These are phyloP conservation scores for Elsinoe batatas DNA, from an alignment of 2,329 filamentous ascomycete genomes.

Conservation along the genomic window DNA sequence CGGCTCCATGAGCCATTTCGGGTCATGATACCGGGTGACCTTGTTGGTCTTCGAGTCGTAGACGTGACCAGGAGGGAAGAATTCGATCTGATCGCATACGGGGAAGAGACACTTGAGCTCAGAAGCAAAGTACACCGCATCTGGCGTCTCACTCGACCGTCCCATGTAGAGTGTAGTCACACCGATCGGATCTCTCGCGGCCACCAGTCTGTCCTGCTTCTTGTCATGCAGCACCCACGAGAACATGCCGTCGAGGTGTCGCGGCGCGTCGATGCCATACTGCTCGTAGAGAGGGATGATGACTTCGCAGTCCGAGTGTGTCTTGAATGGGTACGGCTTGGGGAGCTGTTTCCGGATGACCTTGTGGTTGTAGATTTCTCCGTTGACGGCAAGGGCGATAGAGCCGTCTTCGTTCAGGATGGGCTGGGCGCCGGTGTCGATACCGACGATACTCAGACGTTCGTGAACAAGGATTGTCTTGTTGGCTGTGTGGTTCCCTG, in stretches of 20 bases:
- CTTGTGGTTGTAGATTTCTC: conserved; percentile 99
- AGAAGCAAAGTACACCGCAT: conserved; percentile 87
- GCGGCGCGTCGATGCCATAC: conserved; percentile 83
- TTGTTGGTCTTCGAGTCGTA: conserved; percentile 88
- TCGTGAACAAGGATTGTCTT: conserved; percentile 97
- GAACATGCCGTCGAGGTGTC: conserved; percentile 97
- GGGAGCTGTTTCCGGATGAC: conserved; percentile 81
- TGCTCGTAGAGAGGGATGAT: conserved; percentile 96
- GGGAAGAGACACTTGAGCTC: conserved; percentile 89
- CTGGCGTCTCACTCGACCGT: conserved; percentile 69
- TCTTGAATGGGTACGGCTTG: conserved; percentile 90
- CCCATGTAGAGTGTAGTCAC: conserved; percentile 97
- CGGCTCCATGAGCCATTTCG: conserved; percentile 78
- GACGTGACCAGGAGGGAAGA: conserved; percentile 90
- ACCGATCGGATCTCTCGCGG: conserved; percentile 91
- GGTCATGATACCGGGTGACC: conserved; percentile 80
- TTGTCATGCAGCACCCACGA: conserved; percentile 98
- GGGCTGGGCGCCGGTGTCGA: conserved; percentile 93
- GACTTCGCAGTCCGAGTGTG: conserved; percentile 95
- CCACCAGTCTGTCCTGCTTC: conserved; percentile 80
- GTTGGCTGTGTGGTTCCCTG: conserved; percentile 80
- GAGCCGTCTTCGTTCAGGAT: conserved; percentile 82
- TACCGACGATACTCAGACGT: conserved; percentile 92
- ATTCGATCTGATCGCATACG: conserved; percentile 89
- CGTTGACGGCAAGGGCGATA: conserved; percentile 92